A percentile compares a stretch with the other conserved stretches of the same genome.
Evolutionary conservation across 1,284 basidiomycete genomes (phyloP).

Genomic region (Malassezia restricta): DNA sequence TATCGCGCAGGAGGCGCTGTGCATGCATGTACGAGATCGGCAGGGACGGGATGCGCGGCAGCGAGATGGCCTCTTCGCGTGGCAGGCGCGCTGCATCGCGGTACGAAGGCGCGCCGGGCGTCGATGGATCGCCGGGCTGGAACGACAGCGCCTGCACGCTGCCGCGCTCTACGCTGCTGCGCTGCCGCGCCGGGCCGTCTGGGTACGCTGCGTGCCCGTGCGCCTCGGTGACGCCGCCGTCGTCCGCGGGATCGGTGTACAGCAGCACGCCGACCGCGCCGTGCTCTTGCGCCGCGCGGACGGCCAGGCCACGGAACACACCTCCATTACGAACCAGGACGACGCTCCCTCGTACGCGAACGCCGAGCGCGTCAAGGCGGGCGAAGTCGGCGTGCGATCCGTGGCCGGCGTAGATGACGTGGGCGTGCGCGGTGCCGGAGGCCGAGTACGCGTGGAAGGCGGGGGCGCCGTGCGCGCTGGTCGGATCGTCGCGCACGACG

Average conservation of each 20-base stretch:
- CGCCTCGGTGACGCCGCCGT: constrained; percentile 64
- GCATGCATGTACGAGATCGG: constrained; percentile 52
- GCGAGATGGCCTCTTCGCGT: constrained; percentile 53
- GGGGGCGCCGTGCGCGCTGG: constrained; percentile 48
- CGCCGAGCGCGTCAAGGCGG: constrained; percentile 50
- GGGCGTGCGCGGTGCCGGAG: constrained; percentile 50
- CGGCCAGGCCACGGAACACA: constrained; percentile 69
- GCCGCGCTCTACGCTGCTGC: constrained; percentile 60
- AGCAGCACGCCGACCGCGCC: constrained; percentile 58
- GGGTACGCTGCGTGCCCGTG: constrained; percentile 58
- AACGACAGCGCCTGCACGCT: constrained; percentile 63
- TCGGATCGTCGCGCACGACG: constrained; percentile 49
- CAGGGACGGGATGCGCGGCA: constrained; percentile 70
- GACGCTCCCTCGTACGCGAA: constrained; percentile 68
- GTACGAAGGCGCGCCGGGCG: constrained; percentile 77
- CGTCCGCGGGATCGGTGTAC: constrained; percentile 78
- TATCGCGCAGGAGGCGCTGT: constrained; percentile 47
- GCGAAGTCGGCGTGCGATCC: constrained; percentile 66
- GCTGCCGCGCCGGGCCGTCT: constrained; percentile 73
- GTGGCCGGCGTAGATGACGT: constrained; percentile 69
- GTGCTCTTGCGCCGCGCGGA: constrained; percentile 68
- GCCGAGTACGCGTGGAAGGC: constrained; percentile 48
- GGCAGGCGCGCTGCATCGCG: constrained; percentile 60
- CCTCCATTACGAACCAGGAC: constrained; percentile 72
- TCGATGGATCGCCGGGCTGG: constrained; percentile 73